Conservation (phyloP, 1,284 basidiomycete species). For the Sanghuangporus weigelae region DNA sequence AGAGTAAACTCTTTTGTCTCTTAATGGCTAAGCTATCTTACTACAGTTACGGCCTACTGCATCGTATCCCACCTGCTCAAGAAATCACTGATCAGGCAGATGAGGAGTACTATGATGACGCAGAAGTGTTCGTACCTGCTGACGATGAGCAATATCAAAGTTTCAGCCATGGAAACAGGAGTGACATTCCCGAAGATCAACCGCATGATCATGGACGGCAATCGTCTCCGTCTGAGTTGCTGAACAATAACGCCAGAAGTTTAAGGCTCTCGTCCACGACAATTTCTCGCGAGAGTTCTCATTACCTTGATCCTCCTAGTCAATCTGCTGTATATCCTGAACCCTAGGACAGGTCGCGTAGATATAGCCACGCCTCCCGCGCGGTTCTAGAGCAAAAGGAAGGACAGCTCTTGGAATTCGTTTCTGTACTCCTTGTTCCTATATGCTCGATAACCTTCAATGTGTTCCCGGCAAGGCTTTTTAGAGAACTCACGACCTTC, state of each 20-base stretch:
- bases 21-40: slow-evolving; percentile 1
- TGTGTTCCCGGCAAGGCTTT: background rate
- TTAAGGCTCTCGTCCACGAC: background rate
- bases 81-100: background rate
- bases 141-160: slow-evolving; percentile 15
- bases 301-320: slow-evolving; percentile 18
- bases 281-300: background rate
- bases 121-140: slow-evolving; percentile 17
- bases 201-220: background rate
- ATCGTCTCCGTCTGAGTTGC: background rate
- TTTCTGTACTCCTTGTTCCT: background rate
- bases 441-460: background rate
- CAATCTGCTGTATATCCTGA: background rate
- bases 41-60: slow-evolving; percentile 72
- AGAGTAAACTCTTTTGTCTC: slow-evolving; percentile 11
- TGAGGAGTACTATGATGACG: slow-evolving; percentile 14
- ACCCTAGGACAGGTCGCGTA: background rate
- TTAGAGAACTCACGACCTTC: too few relatives aligned
- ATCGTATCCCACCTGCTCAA: slow-evolving; percentile 68
- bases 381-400: too few relatives aligned
- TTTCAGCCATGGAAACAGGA: background rate
- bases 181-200: background rate
- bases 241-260: background rate
- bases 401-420: background rate
- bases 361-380: background rate